phyloP scores from a whole-genome alignment of 768 basidiomycete genomes.

The Suillus plorans region DNA sequence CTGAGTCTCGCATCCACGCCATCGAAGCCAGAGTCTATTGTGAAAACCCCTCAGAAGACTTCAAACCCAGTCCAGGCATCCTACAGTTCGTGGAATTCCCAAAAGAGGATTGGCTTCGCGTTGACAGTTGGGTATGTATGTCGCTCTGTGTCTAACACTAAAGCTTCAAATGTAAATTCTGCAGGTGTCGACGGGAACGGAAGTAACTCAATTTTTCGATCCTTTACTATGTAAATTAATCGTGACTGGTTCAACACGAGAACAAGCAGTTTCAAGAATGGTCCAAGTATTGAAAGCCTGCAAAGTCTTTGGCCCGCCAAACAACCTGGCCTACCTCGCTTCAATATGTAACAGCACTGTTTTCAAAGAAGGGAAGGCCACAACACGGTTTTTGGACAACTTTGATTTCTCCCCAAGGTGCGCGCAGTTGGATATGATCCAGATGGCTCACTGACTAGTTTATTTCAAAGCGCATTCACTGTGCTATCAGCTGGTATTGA shows the following conservation, averaged over 20 bases:
- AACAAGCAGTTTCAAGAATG: slow-evolving; percentile 47
- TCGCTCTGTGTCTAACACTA: slow-evolving; percentile 7
- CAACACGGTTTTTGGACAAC: slow-evolving; percentile 47
- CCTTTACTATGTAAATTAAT: slow-evolving; percentile 62
- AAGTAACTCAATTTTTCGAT: slow-evolving; percentile 54
- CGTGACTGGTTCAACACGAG: slow-evolving; percentile 45
- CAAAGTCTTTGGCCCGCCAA: slow-evolving; percentile 56
- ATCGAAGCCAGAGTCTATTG: slow-evolving; percentile 63
- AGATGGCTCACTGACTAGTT: neutral
- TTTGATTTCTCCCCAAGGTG: slow-evolving; percentile 46
- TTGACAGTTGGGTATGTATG: slow-evolving; percentile 55
- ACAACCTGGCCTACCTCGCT: slow-evolving; percentile 54
- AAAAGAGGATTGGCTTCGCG: slow-evolving; percentile 49
- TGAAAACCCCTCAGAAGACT: slow-evolving; percentile 58
- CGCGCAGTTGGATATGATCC: slow-evolving; percentile 1
- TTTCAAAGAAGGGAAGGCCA: slow-evolving; percentile 44
- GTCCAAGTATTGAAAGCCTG: slow-evolving; percentile 35
- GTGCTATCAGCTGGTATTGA: slow-evolving; percentile 57
- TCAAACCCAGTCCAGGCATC: slow-evolving; percentile 59
- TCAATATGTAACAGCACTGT: slow-evolving; percentile 39
- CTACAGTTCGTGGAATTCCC: slow-evolving; percentile 54
- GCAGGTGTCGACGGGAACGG: slow-evolving; percentile 50
- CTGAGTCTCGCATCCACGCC: slow-evolving; percentile 31
- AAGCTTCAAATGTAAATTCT: neutral
- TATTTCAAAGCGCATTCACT: slow-evolving; percentile 42